phyloP scores from a whole-genome alignment of 768 basidiomycete genomes.

The Termitomyces titanicus region DNA sequence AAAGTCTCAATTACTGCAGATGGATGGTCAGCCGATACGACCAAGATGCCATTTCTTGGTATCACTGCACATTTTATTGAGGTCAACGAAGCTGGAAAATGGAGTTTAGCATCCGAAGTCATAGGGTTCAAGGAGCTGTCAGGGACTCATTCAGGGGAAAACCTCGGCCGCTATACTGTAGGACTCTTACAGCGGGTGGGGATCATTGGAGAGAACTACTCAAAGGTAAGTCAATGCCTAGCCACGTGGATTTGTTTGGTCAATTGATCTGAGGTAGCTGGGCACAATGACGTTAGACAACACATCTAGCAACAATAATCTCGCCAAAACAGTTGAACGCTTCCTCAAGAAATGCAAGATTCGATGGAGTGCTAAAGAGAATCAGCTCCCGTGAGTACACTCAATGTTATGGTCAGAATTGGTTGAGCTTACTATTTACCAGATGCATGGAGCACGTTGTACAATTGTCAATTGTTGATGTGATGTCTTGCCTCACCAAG shows the following conservation, averaged over 20 bases:
- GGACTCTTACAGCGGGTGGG: constrained; percentile 20
- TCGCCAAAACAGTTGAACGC: background rate
- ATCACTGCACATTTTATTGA: too few relatives aligned
- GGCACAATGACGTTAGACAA: background rate
- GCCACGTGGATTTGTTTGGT: background rate
- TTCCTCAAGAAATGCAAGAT: background rate
- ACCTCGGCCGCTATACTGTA: constrained; percentile 23
- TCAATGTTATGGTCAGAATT: background rate
- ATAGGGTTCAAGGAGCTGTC: constrained; percentile 18
- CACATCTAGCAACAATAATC: background rate
- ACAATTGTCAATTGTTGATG: constrained; percentile 20
- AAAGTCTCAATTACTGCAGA: too few relatives aligned
- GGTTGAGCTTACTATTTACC: background rate
- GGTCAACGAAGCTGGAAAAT: too few relatives aligned
- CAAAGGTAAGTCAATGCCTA: constrained; percentile 18
- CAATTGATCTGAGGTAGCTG: background rate
- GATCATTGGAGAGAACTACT: constrained; percentile 10
- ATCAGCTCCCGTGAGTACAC: background rate
- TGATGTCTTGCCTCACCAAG: constrained; percentile 26
- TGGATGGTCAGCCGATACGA: too few relatives aligned
- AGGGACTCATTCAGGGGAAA: constrained; percentile 19
- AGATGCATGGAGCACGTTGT: constrained; percentile 26
- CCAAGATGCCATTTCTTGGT: too few relatives aligned
- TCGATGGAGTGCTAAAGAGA: background rate
- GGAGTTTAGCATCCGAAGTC: too few relatives aligned